phyloP scores from a whole-genome alignment of 1,284 basidiomycete genomes.

The Ustilago crameri region DNA sequence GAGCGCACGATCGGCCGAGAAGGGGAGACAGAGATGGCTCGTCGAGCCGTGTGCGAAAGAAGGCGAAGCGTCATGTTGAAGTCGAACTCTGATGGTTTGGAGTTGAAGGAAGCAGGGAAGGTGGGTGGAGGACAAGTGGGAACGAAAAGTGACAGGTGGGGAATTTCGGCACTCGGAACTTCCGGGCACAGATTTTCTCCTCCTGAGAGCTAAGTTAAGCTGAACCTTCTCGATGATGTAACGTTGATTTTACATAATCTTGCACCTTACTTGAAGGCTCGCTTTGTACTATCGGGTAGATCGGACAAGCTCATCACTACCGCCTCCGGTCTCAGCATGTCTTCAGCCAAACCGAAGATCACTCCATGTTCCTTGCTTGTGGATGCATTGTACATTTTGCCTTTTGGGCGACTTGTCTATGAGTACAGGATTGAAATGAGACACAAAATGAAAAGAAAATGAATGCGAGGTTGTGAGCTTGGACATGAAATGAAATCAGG shows the following conservation, averaged over 20 bases:
- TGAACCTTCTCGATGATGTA: neutral
- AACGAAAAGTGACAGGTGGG: no score
- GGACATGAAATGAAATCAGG: no score
- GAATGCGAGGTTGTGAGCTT: neutral
- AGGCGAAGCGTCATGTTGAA: conserved; percentile 1
- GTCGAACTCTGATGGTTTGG: neutral
- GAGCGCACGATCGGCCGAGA: no score
- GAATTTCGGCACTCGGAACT: conserved; percentile 22
- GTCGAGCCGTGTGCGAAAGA: neutral
- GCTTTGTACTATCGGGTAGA: no score
- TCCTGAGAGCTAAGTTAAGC: no score
- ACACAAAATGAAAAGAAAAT: conserved; percentile 2
- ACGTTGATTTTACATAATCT: no score
- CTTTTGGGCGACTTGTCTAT: neutral
- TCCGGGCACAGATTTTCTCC: neutral
- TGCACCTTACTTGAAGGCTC: no score
- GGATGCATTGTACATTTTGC: neutral
- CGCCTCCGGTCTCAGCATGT: no score
- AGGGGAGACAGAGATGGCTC: neutral
- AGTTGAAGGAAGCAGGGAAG: no score
- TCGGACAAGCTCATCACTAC: no score
- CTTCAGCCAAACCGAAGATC: neutral
- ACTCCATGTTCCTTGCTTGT: no score
- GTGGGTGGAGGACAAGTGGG: neutral
- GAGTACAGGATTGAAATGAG: neutral